phyloP scores from a whole-genome alignment of 1,139 yeast genomes.

The Zygosaccharomyces sapae region DNA sequence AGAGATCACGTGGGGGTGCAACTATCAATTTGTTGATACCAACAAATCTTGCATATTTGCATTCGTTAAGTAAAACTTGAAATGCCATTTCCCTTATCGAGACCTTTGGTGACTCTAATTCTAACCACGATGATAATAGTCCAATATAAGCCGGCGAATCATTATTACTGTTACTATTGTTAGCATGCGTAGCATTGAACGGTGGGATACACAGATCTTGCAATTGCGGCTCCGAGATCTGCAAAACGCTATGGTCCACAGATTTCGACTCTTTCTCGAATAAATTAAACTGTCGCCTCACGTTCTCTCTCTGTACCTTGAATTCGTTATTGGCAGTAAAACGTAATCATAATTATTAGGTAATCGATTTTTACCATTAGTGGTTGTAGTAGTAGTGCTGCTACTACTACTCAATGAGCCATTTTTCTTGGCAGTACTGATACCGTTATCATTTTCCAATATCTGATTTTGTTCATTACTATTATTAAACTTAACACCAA shows the following conservation, averaged over 20 bases:
- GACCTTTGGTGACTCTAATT: slow-evolving; percentile 50
- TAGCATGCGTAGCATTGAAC: slow-evolving; percentile 10
- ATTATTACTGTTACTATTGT: slow-evolving; percentile 8
- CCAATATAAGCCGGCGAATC: slow-evolving; percentile 38
- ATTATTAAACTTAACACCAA: slow-evolving; percentile 33
- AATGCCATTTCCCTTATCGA: slow-evolving; percentile 48
- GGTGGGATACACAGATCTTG: slow-evolving; percentile 40
- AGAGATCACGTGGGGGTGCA: slow-evolving; percentile 59
- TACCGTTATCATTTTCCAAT: slow-evolving; percentile 1
- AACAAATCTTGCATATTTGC: slow-evolving; percentile 53
- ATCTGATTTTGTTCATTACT: not conserved
- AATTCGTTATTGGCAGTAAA: slow-evolving; percentile 44
- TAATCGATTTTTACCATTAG: slow-evolving; percentile 4
- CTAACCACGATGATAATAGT: slow-evolving; percentile 59
- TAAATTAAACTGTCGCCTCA: slow-evolving; percentile 37
- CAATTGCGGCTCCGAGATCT: slow-evolving; percentile 40
- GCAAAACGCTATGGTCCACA: slow-evolving; percentile 17
- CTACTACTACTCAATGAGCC: not conserved
- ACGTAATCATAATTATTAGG: slow-evolving; percentile 38
- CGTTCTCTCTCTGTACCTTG: slow-evolving; percentile 42
- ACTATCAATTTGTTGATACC: slow-evolving; percentile 50
- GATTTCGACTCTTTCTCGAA: slow-evolving; percentile 26
- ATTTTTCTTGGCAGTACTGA: slow-evolving; percentile 5
- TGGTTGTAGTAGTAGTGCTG: not conserved
- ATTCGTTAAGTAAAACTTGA: slow-evolving; percentile 53